Evolutionary conservation across 192 early-diverging fungal species (phyloP).

Genomic region (Polychytrium aggregatum): DNA sequence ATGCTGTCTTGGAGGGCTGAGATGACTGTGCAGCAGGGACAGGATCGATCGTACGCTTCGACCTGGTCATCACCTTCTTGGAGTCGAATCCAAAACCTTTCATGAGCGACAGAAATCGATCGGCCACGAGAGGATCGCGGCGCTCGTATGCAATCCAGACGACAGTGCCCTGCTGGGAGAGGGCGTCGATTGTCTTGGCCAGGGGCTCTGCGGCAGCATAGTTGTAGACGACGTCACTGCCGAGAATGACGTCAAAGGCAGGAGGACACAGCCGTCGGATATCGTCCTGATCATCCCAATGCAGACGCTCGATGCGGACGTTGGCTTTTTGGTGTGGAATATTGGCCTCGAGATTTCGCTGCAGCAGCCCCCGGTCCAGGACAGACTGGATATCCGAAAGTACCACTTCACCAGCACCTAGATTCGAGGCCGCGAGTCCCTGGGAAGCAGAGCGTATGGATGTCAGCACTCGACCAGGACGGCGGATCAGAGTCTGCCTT

Average conservation of each 20-base stretch:
- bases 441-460: too few relatives aligned
- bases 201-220: neutral
- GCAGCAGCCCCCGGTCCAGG: neutral
- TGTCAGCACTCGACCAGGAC: too few relatives aligned
- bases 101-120: neutral
- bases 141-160: neutral
- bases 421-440: neutral
- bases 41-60: too few relatives aligned
- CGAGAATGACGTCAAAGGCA: neutral
- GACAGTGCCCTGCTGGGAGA: neutral
- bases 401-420: neutral
- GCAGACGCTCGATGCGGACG: neutral
- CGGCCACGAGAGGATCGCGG: neutral
- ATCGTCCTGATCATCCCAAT: neutral
- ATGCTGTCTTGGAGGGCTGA: too few relatives aligned
- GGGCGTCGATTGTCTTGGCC: neutral
- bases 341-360: neutral
- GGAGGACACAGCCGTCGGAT: neutral
- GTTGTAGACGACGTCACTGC: neutral
- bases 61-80: too few relatives aligned
- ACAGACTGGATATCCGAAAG: neutral
- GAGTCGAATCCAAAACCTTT: neutral
- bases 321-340: neutral
- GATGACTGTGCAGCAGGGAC: too few relatives aligned
- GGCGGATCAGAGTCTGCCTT: too few relatives aligned